Percentiles rank a stretch among this genome's conserved stretches.
phyloP scores from a whole-genome alignment of 257 asterid species.

The Fraxinus cuspidata region DNA sequence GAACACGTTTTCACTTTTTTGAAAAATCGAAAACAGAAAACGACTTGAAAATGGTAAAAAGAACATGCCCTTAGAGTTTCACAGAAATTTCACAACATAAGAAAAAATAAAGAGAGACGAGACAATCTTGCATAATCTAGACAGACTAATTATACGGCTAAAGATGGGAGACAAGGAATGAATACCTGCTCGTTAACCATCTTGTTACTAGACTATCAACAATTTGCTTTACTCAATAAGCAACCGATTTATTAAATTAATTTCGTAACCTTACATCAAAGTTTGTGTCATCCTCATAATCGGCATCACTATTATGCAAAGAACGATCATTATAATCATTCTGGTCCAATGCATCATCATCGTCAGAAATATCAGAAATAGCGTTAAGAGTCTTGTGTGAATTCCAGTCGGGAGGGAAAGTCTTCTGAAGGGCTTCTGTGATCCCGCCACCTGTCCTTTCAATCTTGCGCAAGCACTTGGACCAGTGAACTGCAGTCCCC shows the following conservation, averaged over 20 bases:
- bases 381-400: constrained; percentile 58
- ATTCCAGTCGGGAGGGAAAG: constrained; percentile 98
- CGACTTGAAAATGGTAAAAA: too few relatives aligned
- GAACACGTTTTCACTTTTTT: too few relatives aligned
- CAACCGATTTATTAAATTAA: background rate
- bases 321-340: constrained; percentile 24
- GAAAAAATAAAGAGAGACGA: background rate
- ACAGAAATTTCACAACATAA: background rate
- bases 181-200: background rate
- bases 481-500: constrained; percentile 99
- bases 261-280: constrained; percentile 19
- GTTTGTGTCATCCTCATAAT: constrained; percentile 34
- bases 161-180: background rate
- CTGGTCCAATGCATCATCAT: constrained; percentile 33
- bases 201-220: background rate
- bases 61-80: too few relatives aligned
- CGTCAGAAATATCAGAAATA: constrained; percentile 38
- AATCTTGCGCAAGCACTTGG: constrained; percentile 72
- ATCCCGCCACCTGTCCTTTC: constrained; percentile 78
- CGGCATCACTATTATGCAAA: constrained; percentile 20
- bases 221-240: background rate
- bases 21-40: too few relatives aligned
- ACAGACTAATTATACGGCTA: background rate
- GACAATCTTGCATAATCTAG: background rate
- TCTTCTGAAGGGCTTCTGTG: constrained; percentile 90